These are phyloP conservation scores for Saprolegnia diclina DNA, from an alignment of 352 stramenopile genomes.

Conservation along the genomic window DNA sequence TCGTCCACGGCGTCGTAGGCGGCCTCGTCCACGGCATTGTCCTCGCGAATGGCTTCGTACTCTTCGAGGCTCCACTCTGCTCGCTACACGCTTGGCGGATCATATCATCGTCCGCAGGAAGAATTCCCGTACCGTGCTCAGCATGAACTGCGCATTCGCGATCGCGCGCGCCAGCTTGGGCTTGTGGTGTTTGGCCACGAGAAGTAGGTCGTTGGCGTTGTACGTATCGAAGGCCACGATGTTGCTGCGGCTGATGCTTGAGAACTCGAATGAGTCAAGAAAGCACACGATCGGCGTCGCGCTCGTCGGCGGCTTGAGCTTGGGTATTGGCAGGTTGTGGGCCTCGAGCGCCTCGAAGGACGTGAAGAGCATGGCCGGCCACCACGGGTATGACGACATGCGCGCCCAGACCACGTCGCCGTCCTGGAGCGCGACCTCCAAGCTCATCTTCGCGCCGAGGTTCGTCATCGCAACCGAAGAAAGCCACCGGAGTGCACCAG, in stretches of 20 bases:
- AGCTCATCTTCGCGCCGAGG: not conserved
- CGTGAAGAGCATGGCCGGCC: conserved; percentile 66
- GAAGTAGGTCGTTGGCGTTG: not conserved
- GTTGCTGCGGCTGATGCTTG: not conserved
- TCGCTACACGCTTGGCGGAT: not conserved
- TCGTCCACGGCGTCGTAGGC: not conserved
- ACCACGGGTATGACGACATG: conserved; percentile 63
- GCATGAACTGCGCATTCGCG: not conserved
- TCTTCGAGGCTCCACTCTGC: not conserved
- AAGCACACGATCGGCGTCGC: conserved; percentile 17
- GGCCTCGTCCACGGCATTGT: not conserved
- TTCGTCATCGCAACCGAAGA: not conserved
- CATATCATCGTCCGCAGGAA: no score
- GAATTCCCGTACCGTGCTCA: not conserved
- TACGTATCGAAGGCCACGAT: conserved; percentile 13
- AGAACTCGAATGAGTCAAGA: conserved; percentile 18
- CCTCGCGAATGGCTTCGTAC: conserved; percentile 2
- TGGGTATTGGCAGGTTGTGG: conserved; percentile 8
- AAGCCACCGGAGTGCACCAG: no score
- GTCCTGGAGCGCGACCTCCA: conserved; percentile 34
- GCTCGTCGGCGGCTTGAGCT: not conserved
- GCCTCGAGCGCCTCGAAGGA: not conserved
- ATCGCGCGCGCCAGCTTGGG: not conserved
- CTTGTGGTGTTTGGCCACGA: conserved; percentile 13
- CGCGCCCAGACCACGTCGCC: conserved; percentile 79